Evolutionary conservation across 805 yeast species (phyloP).

Genomic region (Schwanniomyces polymorphus): DNA sequence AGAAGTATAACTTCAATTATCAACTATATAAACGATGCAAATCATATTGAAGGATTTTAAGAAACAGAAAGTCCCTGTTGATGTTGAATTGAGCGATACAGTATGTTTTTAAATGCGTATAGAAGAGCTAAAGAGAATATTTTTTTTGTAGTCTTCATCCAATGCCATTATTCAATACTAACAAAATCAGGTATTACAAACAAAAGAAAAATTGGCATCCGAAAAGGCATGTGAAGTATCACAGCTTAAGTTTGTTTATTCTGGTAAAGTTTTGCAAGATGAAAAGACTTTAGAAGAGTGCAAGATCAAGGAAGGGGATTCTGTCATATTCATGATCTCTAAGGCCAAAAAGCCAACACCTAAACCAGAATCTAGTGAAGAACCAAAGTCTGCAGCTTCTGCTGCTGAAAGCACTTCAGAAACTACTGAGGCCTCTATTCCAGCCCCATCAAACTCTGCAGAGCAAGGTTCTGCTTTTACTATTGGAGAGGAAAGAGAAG

Average conservation of each 20-base stretch:
- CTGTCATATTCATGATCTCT: constrained; percentile 88
- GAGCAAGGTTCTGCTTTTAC: constrained; percentile 60
- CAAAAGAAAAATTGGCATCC: constrained; percentile 71
- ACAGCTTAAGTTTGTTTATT: constrained; percentile 86
- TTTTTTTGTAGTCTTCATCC: background rate
- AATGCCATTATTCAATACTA: constrained; percentile 1
- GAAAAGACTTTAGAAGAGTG: constrained; percentile 69
- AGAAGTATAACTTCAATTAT: constrained; percentile 16
- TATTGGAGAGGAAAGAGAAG: constrained; percentile 74
- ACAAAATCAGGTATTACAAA: constrained; percentile 49
- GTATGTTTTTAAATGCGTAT: constrained; percentile 40
- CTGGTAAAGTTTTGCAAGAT: constrained; percentile 88
- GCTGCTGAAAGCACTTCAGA: constrained; percentile 18
- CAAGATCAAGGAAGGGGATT: constrained; percentile 82
- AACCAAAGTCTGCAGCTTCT: constrained; percentile 12
- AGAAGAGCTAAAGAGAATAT: background rate
- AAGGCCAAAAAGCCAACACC: constrained; percentile 32
- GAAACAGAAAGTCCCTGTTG: constrained; percentile 82
- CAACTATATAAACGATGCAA: constrained; percentile 53
- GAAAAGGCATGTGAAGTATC: constrained; percentile 66
- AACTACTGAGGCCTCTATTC: constrained; percentile 12
- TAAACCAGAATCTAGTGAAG: constrained; percentile 21
- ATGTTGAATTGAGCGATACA: constrained; percentile 66
- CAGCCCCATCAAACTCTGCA: constrained; percentile 8
- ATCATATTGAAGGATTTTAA: constrained; percentile 87